phyloP scores from a whole-genome alignment of 169 alveolate species.

The Plasmodium sp. region DNA sequence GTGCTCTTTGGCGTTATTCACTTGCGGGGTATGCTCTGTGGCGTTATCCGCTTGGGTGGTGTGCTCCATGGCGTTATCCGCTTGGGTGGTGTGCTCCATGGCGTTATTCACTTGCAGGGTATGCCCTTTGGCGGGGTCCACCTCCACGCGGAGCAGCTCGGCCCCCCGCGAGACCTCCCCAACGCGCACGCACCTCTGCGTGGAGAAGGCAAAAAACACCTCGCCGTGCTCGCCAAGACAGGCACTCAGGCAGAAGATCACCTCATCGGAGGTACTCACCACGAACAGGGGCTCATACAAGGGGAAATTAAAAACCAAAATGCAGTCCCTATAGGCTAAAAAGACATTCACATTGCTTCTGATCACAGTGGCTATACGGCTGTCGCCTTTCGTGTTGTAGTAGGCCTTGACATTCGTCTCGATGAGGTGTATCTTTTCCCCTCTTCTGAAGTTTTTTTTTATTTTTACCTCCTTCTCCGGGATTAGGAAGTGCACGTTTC shows the following conservation, averaged over 20 bases:
- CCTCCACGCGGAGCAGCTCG: background rate
- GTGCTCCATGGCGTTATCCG: no score
- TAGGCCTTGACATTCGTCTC: conserved; percentile 71
- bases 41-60: no score
- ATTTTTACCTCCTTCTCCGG: conserved; percentile 56
- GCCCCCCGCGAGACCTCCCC: conserved; percentile 6
- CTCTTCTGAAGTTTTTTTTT: conserved; percentile 38
- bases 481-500: conserved; percentile 30
- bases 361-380: conserved; percentile 1
- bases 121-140: background rate
- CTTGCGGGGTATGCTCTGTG: no score
- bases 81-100: no score
- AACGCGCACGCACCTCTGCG: conserved; percentile 30
- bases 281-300: conserved; percentile 24
- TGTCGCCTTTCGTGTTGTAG: conserved; percentile 4
- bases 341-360: conserved; percentile 13
- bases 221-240: background rate
- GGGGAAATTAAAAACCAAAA: conserved; percentile 18
- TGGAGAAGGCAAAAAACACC: conserved; percentile 32
- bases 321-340: conserved; percentile 35
- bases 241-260: conserved; percentile 12
- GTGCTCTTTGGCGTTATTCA: no score
- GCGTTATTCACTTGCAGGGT: background rate
- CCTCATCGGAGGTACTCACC: conserved; percentile 8
- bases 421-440: conserved; percentile 8